phyloP scores from a whole-genome alignment of 2,329 filamentous ascomycete genomes.

The Leptographium procerum region DNA sequence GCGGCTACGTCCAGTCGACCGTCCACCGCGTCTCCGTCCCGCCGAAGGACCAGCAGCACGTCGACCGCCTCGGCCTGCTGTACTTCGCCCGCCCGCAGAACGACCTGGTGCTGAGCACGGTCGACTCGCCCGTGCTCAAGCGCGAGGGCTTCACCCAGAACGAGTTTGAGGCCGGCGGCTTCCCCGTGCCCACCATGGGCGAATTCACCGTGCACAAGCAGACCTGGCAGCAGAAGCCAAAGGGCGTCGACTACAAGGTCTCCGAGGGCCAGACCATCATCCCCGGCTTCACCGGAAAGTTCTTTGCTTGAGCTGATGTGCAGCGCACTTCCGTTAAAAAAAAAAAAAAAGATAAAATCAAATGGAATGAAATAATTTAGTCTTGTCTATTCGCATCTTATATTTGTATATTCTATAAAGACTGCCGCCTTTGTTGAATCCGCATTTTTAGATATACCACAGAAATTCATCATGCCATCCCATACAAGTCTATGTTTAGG shows the following conservation, averaged over 20 bases:
- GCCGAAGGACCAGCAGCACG: constrained; percentile 29
- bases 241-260: not conserved
- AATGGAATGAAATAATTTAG: not conserved
- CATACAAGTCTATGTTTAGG: no score
- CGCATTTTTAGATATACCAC: no score
- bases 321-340: not conserved
- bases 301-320: not conserved
- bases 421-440: no score
- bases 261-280: constrained; percentile 1
- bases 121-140: constrained; percentile 24
- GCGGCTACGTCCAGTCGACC: constrained; percentile 26
- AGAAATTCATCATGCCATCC: no score
- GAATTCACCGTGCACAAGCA: constrained; percentile 2
- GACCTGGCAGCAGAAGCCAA: constrained; percentile 1
- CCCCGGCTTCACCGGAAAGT: not conserved
- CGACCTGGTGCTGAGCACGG: constrained; percentile 22
- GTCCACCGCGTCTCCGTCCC: constrained; percentile 23
- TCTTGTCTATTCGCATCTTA: not conserved
- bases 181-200: constrained; percentile 1
- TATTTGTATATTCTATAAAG: no score
- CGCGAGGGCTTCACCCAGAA: constrained; percentile 21
- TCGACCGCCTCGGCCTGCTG: constrained; percentile 36
- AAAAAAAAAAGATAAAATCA: not conserved
- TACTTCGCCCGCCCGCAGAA: constrained; percentile 38
- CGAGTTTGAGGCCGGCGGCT: constrained; percentile 17